Conservation (phyloP, 192 early-diverging fungal genomes). For the Glomus cerebriforme region DNA sequence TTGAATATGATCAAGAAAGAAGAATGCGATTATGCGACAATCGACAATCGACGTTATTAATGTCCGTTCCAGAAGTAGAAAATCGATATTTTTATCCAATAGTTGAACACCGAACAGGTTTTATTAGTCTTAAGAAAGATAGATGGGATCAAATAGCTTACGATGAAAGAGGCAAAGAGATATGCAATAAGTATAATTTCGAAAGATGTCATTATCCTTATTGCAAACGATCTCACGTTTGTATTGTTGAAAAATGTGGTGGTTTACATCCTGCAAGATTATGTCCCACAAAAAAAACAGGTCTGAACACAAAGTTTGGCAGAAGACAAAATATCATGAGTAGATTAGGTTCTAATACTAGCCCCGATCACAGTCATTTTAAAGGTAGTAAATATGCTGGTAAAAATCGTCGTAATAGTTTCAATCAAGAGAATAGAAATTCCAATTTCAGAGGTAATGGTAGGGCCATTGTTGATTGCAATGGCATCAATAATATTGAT, state of each 20-base stretch:
- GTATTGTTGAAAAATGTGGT: conserved; percentile 5
- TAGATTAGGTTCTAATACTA: background rate
- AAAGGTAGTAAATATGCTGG: background rate
- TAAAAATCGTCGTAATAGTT: background rate
- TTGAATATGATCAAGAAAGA: conserved; percentile 7
- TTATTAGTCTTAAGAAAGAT: conserved; percentile 13
- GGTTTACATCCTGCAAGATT: conserved; percentile 10
- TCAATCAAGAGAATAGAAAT: background rate
- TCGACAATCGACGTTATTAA: conserved; percentile 14
- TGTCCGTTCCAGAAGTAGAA: background rate
- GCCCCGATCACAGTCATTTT: background rate
- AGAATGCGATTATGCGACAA: background rate
- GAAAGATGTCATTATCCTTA: conserved; percentile 12
- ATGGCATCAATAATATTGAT: background rate
- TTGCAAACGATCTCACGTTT: conserved; percentile 22
- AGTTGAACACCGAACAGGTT: conserved; percentile 14
- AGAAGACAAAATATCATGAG: background rate
- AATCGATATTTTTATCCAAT: conserved; percentile 20
- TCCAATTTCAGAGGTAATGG: background rate
- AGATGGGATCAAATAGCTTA: conserved; percentile 19
- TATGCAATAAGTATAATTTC: conserved; percentile 17
- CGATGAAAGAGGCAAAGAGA: conserved; percentile 17
- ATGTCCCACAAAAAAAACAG: conserved; percentile 7
- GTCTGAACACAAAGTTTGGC: background rate
- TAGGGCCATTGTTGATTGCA: background rate